Conservation (phyloP, 2,329 filamentous ascomycete species). For the Fusarium fujikuroi region DNA sequence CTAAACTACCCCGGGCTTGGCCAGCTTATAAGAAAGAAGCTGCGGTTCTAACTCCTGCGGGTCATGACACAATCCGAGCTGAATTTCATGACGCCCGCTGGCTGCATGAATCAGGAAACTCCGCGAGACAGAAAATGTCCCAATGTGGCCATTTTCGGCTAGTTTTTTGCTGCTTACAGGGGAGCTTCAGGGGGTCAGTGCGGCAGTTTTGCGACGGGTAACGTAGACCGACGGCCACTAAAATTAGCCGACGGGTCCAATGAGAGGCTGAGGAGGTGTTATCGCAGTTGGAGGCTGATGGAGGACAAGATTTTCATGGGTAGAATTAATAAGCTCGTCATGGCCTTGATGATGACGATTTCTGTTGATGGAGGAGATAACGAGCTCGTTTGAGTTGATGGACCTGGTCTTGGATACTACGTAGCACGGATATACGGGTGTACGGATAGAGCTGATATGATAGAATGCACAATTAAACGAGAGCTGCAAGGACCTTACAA, state of each 20-base stretch:
- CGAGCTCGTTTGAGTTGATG: background rate
- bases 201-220: background rate
- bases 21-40: conserved; percentile 7
- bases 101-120: background rate
- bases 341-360: background rate
- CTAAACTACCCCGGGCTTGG: background rate
- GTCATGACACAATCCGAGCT: background rate
- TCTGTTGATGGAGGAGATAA: no score
- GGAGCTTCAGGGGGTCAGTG: background rate
- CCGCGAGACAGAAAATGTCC: background rate
- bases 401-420: background rate
- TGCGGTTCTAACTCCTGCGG: background rate
- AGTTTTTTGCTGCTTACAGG: background rate
- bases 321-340: background rate
- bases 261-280: background rate
- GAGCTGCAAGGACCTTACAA: background rate
- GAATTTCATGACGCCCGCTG: background rate
- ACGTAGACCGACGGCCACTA: background rate
- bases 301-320: background rate
- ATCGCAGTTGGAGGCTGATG: background rate
- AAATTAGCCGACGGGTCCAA: conserved; percentile 34
- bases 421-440: background rate
- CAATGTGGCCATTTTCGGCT: background rate
- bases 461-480: rapidly evolving
- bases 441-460: background rate